These are phyloP conservation scores for Geosmithia flava DNA, from an alignment of 2,329 filamentous ascomycete species.

Conservation along the genomic window DNA sequence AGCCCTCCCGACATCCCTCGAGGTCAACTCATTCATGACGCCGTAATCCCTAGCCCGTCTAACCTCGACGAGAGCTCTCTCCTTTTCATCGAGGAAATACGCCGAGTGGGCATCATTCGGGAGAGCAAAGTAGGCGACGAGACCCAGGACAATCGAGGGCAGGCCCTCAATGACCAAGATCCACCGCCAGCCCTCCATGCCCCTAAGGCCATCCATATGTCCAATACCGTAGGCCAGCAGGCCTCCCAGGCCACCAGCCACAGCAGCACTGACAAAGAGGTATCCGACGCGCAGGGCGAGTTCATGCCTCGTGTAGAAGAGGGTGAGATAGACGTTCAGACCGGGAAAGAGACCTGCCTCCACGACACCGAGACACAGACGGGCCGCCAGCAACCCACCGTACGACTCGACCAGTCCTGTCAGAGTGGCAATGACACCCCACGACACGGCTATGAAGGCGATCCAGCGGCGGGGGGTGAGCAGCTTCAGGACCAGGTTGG, in stretches of 20 bases:
- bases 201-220: slow-evolving; percentile 55
- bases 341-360: slow-evolving; percentile 63
- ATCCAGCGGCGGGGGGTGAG: slow-evolving; percentile 52
- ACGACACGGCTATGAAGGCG: slow-evolving; percentile 49
- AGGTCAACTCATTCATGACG: slow-evolving; percentile 33
- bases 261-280: slow-evolving; percentile 57
- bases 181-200: slow-evolving; percentile 59
- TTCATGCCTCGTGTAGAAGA: slow-evolving; percentile 66
- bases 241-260: slow-evolving; percentile 61
- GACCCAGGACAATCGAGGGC: slow-evolving; percentile 24
- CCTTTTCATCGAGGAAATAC: slow-evolving; percentile 42
- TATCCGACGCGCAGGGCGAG: slow-evolving; percentile 62
- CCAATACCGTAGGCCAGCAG: slow-evolving; percentile 64
- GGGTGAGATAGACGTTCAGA: slow-evolving; percentile 55
- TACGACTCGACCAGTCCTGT: slow-evolving; percentile 58
- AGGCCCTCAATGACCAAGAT: slow-evolving; percentile 46
- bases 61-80: slow-evolving; percentile 52
- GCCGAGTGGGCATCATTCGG: slow-evolving; percentile 35
- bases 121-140: slow-evolving; percentile 18
- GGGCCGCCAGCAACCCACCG: slow-evolving; percentile 52
- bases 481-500: slow-evolving; percentile 51
- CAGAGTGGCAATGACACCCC: slow-evolving; percentile 58
- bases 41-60: slow-evolving; percentile 28
- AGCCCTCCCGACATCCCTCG: slow-evolving; percentile 51
- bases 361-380: slow-evolving; percentile 54